Base-by-base conservation (phyloP, 2,329 filamentous ascomycete species). In the Didymella exigua region DNA sequence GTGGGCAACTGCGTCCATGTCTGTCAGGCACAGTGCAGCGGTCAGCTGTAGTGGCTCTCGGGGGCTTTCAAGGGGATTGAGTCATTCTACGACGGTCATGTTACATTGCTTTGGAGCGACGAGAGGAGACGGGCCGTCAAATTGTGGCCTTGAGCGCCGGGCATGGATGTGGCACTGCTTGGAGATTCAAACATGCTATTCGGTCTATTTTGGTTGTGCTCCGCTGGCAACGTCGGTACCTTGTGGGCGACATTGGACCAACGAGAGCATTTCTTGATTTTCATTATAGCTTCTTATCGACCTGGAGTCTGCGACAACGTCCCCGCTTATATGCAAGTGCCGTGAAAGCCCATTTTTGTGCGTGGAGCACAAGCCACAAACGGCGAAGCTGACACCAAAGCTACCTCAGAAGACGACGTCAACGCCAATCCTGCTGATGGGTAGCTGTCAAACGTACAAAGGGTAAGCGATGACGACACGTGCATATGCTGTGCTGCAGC, bases 271-370 rank as follows among this genome's bases (percentile, higher is more conserved):
- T 48, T 49, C 13, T 40, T 44, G 33, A 2, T 49, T 54, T 45
- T 21, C 18, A 27, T 45, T 40, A 30, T 54, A 49, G 38, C n/a
- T n/a, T 49, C 51, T 40, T 40, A 40, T 44, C 4, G 45, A 49
- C 50, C 34, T 29, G 26, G 40, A 40, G 38, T 54, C 16, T 47
- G 50, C 37, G 44, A 29, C 14, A 9, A 13, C 8, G 1, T 31
- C 16, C 13, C 9, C 10, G 11, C 19, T 8, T 3, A 10, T 33
- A 26, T 27, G 44, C 33, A 46, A 6, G 33, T 30, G 37, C 18
- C n/a, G 33, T 36, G 33, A 21, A 2, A 31, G 27, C 18, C 31
- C 23, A 38, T 26, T 26, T 42, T 31, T 10, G 26, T 48, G 45
- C 33, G 34, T 51, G 40, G 19, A 51, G 4, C 7, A 7, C 30